Evolutionary conservation across 2,329 filamentous ascomycete genomes (phyloP).

Genomic region (Trichoderma guizhouense): DNA sequence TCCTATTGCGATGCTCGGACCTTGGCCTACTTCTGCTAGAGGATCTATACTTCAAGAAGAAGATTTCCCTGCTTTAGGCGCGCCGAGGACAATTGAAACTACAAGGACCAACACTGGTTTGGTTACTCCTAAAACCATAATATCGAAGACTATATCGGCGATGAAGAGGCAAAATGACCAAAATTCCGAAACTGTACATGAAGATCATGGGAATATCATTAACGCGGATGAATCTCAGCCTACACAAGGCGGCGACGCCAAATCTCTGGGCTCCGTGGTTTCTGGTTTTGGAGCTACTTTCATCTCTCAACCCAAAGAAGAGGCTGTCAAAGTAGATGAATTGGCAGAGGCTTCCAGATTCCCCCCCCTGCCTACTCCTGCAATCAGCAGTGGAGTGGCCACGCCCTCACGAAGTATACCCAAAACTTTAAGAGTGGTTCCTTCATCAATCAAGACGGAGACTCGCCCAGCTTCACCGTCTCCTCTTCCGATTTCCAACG

Average conservation of each 20-base stretch:
- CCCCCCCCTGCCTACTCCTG: constrained; percentile 48
- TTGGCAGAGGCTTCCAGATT: constrained; percentile 39
- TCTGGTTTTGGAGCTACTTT: background rate
- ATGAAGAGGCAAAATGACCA: constrained; percentile 28
- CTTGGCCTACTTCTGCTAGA: constrained; percentile 7
- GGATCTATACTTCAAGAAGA: constrained; percentile 50
- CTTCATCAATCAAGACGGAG: constrained; percentile 27
- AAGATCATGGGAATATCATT: constrained; percentile 17
- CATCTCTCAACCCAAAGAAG: background rate
- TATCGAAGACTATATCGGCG: constrained; percentile 34
- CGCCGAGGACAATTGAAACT: constrained; percentile 38
- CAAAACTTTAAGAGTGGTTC: constrained; percentile 67
- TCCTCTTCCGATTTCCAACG: constrained; percentile 26
- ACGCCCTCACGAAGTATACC: constrained; percentile 51
- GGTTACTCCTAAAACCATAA: constrained; percentile 34
- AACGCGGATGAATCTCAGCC: background rate
- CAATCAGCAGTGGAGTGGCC: constrained; percentile 42
- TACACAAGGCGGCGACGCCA: background rate
- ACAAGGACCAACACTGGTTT: constrained; percentile 29
- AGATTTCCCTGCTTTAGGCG: constrained; percentile 59
- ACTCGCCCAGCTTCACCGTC: background rate
- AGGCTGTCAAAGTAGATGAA: background rate
- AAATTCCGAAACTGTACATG: background rate
- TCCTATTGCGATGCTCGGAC: background rate
- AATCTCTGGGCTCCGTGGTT: background rate